These are phyloP conservation scores for Ustilago bromivora DNA, from an alignment of 1,284 basidiomycete species.

Conservation along the genomic window DNA sequence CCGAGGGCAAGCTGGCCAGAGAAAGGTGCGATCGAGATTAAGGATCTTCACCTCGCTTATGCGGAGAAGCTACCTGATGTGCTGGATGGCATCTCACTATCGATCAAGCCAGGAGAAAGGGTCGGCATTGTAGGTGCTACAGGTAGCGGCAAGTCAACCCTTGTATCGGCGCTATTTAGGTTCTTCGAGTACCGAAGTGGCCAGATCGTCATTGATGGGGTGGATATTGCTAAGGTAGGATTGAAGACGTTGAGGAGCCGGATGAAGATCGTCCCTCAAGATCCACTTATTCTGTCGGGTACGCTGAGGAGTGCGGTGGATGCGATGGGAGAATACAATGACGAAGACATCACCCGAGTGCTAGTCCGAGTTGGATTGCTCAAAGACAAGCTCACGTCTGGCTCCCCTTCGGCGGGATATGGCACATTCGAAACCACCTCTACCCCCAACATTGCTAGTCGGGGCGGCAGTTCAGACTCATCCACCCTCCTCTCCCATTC, in stretches of 20 bases:
- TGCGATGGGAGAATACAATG: conserved; percentile 65
- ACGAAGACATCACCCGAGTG: conserved; percentile 64
- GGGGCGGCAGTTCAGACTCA: conserved; percentile 19
- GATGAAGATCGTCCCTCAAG: conserved; percentile 65
- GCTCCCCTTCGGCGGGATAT: conserved; percentile 6
- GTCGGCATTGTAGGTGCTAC: conserved; percentile 73
- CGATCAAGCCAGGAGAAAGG: conserved; percentile 72
- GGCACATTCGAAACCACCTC: conserved; percentile 24
- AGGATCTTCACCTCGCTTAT: conserved; percentile 71
- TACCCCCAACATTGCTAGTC: background rate
- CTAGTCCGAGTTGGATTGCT: conserved; percentile 66
- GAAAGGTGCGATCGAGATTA: conserved; percentile 62
- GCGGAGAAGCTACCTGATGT: conserved; percentile 72
- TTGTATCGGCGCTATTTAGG: conserved; percentile 81
- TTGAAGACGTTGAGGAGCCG: conserved; percentile 68
- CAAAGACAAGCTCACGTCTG: conserved; percentile 27
- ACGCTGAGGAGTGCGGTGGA: conserved; percentile 69
- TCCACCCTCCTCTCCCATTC: conserved; percentile 12
- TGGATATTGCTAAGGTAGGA: conserved; percentile 73
- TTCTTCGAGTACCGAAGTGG: conserved; percentile 78
- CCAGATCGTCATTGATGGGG: conserved; percentile 78
- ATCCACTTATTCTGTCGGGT: conserved; percentile 69
- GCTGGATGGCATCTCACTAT: conserved; percentile 71
- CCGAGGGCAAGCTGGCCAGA: conserved; percentile 64
- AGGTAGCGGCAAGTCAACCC: conserved; percentile 78